Base-by-base conservation (phyloP, 441 rosid species). In the Gossypium davidsonii region DNA sequence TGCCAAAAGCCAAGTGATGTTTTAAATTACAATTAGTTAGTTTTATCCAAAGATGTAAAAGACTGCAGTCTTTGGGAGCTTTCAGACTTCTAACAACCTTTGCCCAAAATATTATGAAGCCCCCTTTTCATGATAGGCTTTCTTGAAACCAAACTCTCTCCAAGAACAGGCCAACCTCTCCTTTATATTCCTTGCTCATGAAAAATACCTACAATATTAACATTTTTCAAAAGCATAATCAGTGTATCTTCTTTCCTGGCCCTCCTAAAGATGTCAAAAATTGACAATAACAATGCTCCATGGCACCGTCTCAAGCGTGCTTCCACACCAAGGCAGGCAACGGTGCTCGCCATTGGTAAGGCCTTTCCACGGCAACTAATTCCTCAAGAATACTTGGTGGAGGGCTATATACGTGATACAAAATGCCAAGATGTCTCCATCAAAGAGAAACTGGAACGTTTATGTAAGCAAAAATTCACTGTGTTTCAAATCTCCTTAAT, bases 341-440 rank as follows among this genome's bases (percentile, higher is more conserved):
- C 96, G 0, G 80, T 94, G 73, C 95, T 91, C 18, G 98, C 96
- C 71, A 72, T 89, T 0, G 97, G 97, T 61, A 94, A 92, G 85
- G 98, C 97, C 75, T 92, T 94, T 77, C 98, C 97, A 0, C 82
- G 87, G 73, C 92, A 92, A 59, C 83, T 94, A 44, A 80, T 92
- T 75, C 92, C 90, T 17, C 97, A 94, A 77, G 98, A 94, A 62
- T 85, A 86, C 80, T 80, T 92, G 51, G 98, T 92, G 42, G 97
- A 90, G 78, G 97, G 97, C 34, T 92, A 85, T 78, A 79, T 90
- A 11, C 91, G 95, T 0, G 97, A 94, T 81, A 94, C 91, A 53
- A 94, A 88, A 67, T 94, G 97, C 49, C 82, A 80, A n/a, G 95
- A 92, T 78, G 70, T 51, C 12, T 84, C 81, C 66, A 87, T 90